Evolutionary conservation across 305 asterid species (phyloP), one percentile per base, ranked within the genome.

Genomic region (Fraxinus sp.): DNA sequence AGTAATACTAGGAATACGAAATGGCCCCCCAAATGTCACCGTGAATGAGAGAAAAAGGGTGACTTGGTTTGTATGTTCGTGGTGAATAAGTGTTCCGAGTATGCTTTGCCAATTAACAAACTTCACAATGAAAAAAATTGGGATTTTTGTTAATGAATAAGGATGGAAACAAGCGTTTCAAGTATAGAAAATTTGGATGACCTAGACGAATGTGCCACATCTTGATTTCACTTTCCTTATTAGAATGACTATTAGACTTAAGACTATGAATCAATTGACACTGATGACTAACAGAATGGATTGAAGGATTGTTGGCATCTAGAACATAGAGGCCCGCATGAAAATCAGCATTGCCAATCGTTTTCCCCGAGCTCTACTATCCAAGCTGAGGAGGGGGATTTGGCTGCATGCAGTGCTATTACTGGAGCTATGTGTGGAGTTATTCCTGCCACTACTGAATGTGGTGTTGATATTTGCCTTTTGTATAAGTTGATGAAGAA

Each of bases 21-120:
- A 3, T 4, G 55, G 66, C 6, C 79, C 79, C 62, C 62, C 33
- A 76, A 7, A 43, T 28, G 18, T 77, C 68, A 46, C 80, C n/a
- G 7, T 77, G 80, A 41, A 43, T 24, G 16, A 77, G 16, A 2
- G 24, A 43, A 3, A 43, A 43, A 24, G 66, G 62, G 22, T 77
- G 13, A 28, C 20, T 24, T 73, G 80, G 37, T 83, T 79, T 77
- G 18, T 43, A 82, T 3, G 78, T 20, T 24, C 5, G 55, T 0
- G 7, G 66, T 3, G 57, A 71, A 71, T 9, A 78, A 0, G 1
- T 14, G 18, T 3, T 64, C 0, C 80, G 70, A 6, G 79, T 26
- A 37, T 85, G 71, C 3, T 81, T 84, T 0, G 85, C 32, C 8
- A 85, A 28, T 39, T 81, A 77, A 72, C 81, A 85, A 8, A 71